Evolutionary conservation across 768 basidiomycete species (phyloP).

Genomic region (Phlebiopsis gigantea): DNA sequence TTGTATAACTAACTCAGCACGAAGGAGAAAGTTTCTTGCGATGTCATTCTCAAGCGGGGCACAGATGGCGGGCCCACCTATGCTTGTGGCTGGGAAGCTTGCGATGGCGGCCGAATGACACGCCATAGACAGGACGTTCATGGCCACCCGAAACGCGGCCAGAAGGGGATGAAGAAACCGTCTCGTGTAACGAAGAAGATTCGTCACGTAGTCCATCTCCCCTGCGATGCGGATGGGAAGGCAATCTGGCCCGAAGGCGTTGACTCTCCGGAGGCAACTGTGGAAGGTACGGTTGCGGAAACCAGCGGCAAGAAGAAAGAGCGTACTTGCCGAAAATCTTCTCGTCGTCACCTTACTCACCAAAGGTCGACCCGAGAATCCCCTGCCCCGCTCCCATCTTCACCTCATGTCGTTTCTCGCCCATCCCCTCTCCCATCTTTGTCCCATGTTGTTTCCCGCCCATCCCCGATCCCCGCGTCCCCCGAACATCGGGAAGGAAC

Average conservation of each 20-base stretch:
- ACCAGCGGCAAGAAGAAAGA: not conserved
- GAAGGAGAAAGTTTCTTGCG: not conserved
- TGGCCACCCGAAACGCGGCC: not conserved
- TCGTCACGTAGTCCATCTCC: not conserved
- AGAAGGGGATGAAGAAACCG: not conserved
- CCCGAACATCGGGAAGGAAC: not conserved
- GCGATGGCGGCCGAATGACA: not conserved
- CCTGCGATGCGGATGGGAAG: not conserved
- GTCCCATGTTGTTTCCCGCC: not conserved
- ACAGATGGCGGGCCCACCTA: not conserved
- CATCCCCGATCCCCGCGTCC: not conserved
- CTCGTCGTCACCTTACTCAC: not conserved
- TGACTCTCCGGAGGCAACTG: not conserved
- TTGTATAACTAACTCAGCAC: not conserved
- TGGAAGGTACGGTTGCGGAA: too few species aligned
- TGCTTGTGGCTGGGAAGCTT: not conserved
- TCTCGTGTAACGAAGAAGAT: not conserved
- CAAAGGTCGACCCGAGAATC: too few species aligned
- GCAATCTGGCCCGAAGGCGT: not conserved
- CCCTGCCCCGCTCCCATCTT: too few species aligned
- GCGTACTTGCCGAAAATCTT: not conserved
- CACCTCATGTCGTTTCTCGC: not conserved
- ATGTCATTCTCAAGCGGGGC: not conserved
- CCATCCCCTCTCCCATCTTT: not conserved
- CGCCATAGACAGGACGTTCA: not conserved